These are phyloP conservation scores for Allium cepa DNA, from an alignment of 106 monocot species.

Conservation along the genomic window DNA sequence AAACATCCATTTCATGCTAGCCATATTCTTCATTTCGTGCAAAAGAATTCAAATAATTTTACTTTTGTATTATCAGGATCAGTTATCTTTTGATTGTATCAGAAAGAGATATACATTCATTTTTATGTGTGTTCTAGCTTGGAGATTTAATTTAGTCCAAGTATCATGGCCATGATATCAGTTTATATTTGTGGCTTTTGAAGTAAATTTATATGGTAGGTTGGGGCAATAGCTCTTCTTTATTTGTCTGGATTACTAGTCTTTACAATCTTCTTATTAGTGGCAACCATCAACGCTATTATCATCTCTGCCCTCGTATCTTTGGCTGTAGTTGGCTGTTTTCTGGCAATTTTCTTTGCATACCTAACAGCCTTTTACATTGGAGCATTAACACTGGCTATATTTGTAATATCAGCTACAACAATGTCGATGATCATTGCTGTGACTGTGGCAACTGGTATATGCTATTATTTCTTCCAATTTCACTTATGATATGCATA, in stretches of 20 bases:
- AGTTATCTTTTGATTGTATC: too few species aligned
- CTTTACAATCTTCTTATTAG: conserved; percentile 64
- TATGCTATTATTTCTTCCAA: background rate
- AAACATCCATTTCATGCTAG: too few species aligned
- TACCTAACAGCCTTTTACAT: conserved; percentile 63
- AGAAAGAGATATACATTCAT: background rate
- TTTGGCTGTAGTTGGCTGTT: conserved; percentile 83
- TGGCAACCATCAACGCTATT: conserved; percentile 64
- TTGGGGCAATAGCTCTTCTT: conserved; percentile 60
- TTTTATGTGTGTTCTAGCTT: background rate
- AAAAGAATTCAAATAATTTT: too few species aligned
- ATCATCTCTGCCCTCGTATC: conserved; percentile 71
- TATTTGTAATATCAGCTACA: conserved; percentile 53
- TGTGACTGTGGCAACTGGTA: conserved; percentile 61
- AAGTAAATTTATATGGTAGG: conserved; percentile 30
- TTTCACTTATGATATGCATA: too few species aligned
- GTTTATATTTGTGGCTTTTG: background rate
- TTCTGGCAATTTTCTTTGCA: conserved; percentile 80
- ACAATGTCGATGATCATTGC: conserved; percentile 41
- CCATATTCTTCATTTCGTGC: too few species aligned
- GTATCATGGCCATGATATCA: background rate
- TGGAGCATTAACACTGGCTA: conserved; percentile 71
- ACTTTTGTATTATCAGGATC: too few species aligned
- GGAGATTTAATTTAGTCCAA: too few species aligned
- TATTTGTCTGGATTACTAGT: conserved; percentile 55